phyloP scores from a whole-genome alignment of 2,329 filamentous ascomycete species.

The Fusarium euwallaceae region DNA sequence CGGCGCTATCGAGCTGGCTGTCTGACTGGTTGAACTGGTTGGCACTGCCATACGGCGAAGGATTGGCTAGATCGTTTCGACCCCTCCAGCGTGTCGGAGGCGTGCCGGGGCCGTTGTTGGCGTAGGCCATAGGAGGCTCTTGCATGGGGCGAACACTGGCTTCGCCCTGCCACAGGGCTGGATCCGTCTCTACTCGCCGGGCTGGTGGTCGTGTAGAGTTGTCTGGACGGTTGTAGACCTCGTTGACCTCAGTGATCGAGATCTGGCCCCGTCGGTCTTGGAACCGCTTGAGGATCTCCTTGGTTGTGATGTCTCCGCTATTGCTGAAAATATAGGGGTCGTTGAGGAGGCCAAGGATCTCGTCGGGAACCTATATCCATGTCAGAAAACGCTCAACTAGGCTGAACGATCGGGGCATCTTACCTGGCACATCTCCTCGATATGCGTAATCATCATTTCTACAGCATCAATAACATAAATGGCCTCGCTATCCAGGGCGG shows the following conservation, averaged over 20 bases:
- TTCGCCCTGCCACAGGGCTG: conserved; percentile 85
- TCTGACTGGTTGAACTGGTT: conserved; percentile 61
- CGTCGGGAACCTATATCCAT: conserved; percentile 82
- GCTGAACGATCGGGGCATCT: conserved; percentile 52
- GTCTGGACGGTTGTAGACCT: conserved; percentile 69
- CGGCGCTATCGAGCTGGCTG: conserved; percentile 55
- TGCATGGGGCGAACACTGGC: conserved; percentile 84
- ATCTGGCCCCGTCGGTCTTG: conserved; percentile 78
- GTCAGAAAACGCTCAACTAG: conserved; percentile 27
- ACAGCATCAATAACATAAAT: conserved; percentile 96
- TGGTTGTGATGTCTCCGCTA: conserved; percentile 90
- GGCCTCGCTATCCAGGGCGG: conserved; percentile 84
- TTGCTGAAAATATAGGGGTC: conserved; percentile 86
- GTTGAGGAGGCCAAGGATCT: conserved; percentile 86
- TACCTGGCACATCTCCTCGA: conserved; percentile 98
- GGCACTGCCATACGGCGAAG: conserved; percentile 57
- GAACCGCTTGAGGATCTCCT: conserved; percentile 95
- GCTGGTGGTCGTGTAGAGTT: conserved; percentile 68
- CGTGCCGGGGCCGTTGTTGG: conserved; percentile 58
- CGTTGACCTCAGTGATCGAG: conserved; percentile 71
- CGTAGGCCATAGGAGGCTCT: conserved; percentile 63
- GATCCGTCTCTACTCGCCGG: conserved; percentile 86
- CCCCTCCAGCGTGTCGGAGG: conserved; percentile 64
- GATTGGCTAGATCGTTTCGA: conserved; percentile 57
- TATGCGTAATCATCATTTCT: conserved; percentile 89